Conservation (phyloP, 352 stramenopile species). For the Halophytophthora batemanensis region DNA sequence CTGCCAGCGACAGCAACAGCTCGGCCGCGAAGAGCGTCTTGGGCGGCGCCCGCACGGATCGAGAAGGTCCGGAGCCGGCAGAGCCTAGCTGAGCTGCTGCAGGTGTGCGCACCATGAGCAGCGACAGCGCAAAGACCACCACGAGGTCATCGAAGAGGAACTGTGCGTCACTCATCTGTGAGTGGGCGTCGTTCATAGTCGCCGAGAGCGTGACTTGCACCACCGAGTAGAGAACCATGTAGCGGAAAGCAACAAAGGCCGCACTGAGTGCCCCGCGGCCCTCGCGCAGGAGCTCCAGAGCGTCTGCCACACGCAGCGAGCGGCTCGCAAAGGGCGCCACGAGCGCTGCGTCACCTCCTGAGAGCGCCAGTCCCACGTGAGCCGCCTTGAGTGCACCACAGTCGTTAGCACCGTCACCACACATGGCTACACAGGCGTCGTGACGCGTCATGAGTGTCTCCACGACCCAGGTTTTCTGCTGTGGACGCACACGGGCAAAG, state of each 20-base stretch:
- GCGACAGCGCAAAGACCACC: constrained; percentile 62
- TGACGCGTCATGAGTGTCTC: constrained; percentile 54
- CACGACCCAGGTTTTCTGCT: constrained; percentile 82
- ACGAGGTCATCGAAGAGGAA: constrained; percentile 80
- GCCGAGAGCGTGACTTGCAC: constrained; percentile 76
- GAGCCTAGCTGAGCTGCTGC: constrained; percentile 36
- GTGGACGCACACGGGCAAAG: constrained; percentile 66
- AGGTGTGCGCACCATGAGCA: constrained; percentile 69
- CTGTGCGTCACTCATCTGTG: constrained; percentile 75
- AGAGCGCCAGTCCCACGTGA: constrained; percentile 89
- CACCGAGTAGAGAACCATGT: constrained; percentile 91
- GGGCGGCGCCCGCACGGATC: constrained; percentile 37
- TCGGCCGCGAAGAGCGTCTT: constrained; percentile 62
- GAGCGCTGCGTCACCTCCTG: constrained; percentile 84
- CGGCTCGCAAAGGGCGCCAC: constrained; percentile 91
- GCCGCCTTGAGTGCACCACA: constrained; percentile 89
- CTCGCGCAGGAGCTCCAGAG: constrained; percentile 84
- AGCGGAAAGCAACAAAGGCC: constrained; percentile 89
- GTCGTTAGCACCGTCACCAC: constrained; percentile 82
- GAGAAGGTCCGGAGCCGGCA: constrained; percentile 11
- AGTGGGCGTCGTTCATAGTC: constrained; percentile 57
- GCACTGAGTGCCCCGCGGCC: constrained; percentile 88
- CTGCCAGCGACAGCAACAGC: constrained; percentile 55
- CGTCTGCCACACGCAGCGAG: constrained; percentile 78
- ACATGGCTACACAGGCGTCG: constrained; percentile 64